These are phyloP conservation scores for Pseudotsuga menziesii DNA, from an alignment of 75 land plant genomes.

Conservation along the genomic window DNA sequence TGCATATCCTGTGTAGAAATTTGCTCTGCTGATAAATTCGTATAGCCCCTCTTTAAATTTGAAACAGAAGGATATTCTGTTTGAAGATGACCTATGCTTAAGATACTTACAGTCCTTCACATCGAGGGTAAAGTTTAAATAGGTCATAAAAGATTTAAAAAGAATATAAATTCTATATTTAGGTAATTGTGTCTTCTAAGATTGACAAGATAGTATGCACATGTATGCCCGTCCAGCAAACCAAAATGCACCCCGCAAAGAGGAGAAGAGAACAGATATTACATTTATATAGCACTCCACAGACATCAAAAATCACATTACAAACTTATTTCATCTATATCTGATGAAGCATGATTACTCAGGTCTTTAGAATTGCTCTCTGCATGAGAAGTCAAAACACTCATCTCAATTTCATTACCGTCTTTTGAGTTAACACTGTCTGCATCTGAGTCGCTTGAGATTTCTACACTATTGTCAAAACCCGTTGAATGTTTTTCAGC, in stretches of 20 bases:
- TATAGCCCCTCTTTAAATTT: too few species aligned
- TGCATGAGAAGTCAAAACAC: conserved; percentile 6
- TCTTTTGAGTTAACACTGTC: conserved; percentile 1
- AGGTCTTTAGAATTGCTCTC: conserved; percentile 2
- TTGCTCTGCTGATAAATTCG: too few species aligned
- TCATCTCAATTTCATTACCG: conserved; percentile 4
- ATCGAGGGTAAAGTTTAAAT: too few species aligned
- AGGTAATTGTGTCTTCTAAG: too few species aligned
- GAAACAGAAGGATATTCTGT: too few species aligned
- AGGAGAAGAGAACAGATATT: not conserved
- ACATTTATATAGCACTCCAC: not conserved
- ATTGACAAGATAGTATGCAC: not conserved
- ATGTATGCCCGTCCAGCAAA: not conserved
- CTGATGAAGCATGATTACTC: conserved; percentile 4
- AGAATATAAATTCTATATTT: too few species aligned
- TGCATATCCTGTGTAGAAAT: too few species aligned
- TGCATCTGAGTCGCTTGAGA: conserved; percentile 6
- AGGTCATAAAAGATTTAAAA: too few species aligned
- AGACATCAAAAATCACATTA: not conserved
- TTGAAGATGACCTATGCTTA: too few species aligned
- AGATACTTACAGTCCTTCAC: too few species aligned
- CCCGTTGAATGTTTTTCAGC: not conserved
- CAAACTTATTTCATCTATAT: conserved; percentile 7
- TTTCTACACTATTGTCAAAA: conserved; percentile 3
- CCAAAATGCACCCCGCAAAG: not conserved